These are phyloP conservation scores for Quercus tomentella DNA, from an alignment of 331 rosid species.

Conservation along the genomic window DNA sequence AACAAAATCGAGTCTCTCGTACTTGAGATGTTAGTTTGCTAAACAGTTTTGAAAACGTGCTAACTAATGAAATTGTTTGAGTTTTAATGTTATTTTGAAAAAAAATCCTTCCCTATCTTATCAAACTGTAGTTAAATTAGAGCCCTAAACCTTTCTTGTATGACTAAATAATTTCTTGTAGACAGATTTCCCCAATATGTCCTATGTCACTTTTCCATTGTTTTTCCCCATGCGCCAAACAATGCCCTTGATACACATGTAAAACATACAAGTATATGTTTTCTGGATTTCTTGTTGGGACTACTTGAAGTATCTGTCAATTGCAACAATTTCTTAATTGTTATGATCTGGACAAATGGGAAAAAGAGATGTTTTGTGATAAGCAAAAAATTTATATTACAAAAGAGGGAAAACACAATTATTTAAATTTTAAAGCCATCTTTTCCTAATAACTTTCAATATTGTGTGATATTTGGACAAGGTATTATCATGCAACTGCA, in stretches of 20 bases:
- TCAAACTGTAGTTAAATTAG: too few relatives aligned
- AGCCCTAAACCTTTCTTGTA: too few relatives aligned
- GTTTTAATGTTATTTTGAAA: too few relatives aligned
- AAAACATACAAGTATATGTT: neutral
- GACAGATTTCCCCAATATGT: too few relatives aligned
- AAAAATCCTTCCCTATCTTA: too few relatives aligned
- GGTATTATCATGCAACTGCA: conserved; percentile 4
- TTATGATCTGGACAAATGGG: neutral
- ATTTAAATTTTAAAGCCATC: neutral
- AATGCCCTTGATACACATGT: neutral
- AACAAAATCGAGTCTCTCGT: too few relatives aligned
- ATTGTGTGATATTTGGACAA: neutral
- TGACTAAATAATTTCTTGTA: too few relatives aligned
- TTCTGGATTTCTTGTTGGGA: neutral
- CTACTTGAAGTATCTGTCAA: neutral
- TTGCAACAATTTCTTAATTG: neutral
- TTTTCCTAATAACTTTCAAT: neutral
- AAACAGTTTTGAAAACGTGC: too few relatives aligned
- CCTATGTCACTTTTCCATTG: too few relatives aligned
- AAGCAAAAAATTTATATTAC: neutral
- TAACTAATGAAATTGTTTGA: too few relatives aligned
- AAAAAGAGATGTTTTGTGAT: neutral
- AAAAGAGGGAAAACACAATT: neutral
- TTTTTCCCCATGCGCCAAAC: neutral
- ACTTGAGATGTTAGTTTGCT: too few relatives aligned